These are phyloP conservation scores for Aphelidium insulamus DNA, from an alignment of 371 early-diverging fungal genomes.

Conservation along the genomic window DNA sequence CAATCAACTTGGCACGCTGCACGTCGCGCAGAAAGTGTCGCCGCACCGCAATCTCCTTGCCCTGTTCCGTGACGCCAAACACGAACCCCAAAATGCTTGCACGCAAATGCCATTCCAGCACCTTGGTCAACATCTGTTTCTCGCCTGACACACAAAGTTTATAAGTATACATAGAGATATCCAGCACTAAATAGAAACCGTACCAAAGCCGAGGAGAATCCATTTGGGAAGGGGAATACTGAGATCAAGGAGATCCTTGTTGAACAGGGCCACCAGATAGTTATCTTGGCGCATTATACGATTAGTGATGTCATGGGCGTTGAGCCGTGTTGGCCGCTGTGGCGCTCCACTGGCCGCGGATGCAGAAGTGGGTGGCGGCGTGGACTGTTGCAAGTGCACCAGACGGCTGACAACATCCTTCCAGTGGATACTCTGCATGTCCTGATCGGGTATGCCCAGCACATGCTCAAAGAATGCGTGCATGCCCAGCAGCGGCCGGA, in stretches of 20 bases:
- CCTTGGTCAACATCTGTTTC: slow-evolving; percentile 43
- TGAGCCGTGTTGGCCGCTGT: slow-evolving; percentile 23
- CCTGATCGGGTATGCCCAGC: slow-evolving; percentile 49
- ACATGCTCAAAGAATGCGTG: slow-evolving; percentile 58
- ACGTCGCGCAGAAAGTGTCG: slow-evolving; percentile 45
- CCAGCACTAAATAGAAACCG: too few relatives aligned
- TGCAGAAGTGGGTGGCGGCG: slow-evolving; percentile 4
- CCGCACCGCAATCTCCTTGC: slow-evolving; percentile 51
- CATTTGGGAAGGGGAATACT: slow-evolving; percentile 36
- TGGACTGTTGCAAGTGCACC: slow-evolving; percentile 32
- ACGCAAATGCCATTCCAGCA: slow-evolving; percentile 76
- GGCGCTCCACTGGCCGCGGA: slow-evolving; percentile 13
- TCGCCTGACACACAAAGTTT: too few relatives aligned
- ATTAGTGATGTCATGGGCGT: slow-evolving; percentile 69
- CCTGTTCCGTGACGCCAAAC: slow-evolving; percentile 67
- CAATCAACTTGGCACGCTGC: slow-evolving; percentile 30
- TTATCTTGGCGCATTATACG: slow-evolving; percentile 93
- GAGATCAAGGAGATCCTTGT: slow-evolving; percentile 66
- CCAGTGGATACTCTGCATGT: slow-evolving; percentile 59
- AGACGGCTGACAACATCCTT: slow-evolving; percentile 43
- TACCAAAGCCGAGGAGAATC: too few relatives aligned
- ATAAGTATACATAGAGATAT: too few relatives aligned
- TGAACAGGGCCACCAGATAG: slow-evolving; percentile 81
- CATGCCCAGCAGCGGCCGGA: slow-evolving; percentile 51
- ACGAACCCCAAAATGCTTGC: slow-evolving; percentile 61